Evolutionary conservation across 2,329 filamentous ascomycete genomes (phyloP).

Genomic region (Aspergillus sp.): DNA sequence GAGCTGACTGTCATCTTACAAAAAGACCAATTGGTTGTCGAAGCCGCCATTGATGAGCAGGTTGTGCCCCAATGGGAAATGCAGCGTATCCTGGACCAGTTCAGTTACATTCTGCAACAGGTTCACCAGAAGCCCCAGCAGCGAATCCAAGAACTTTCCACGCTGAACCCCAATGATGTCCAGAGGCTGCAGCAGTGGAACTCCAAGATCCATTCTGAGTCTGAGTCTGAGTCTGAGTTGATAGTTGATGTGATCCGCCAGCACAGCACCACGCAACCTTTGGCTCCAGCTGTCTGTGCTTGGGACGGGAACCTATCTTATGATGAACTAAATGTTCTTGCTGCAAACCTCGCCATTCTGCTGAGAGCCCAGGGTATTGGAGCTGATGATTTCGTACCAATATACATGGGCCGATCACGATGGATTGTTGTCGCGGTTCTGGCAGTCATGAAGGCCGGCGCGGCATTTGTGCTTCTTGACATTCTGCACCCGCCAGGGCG

Average conservation of each 20-base stretch:
- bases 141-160: not conserved
- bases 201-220: not conserved
- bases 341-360: constrained; percentile 17
- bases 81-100: constrained; percentile 7
- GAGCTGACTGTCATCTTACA: not conserved
- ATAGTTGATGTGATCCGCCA: constrained; percentile 1
- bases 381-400: constrained; percentile 14
- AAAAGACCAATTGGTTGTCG: not conserved
- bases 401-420: constrained; percentile 19
- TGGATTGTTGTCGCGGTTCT: not conserved
- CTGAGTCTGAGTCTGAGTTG: not conserved
- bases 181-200: constrained; percentile 6
- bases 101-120: constrained; percentile 7
- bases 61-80: constrained; percentile 5
- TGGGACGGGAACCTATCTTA: constrained; percentile 24
- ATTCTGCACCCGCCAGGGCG: not conserved
- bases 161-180: not conserved
- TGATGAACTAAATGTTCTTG: constrained; percentile 21
- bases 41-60: constrained; percentile 3
- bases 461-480: constrained; percentile 1
- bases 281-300: constrained; percentile 16
- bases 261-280: not conserved
- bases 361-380: constrained; percentile 24
- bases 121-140: constrained; percentile 12
- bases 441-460: constrained; percentile 2